Conservation (phyloP, 2,329 filamentous ascomycete species). For the Ascochyta fabae region DNA sequence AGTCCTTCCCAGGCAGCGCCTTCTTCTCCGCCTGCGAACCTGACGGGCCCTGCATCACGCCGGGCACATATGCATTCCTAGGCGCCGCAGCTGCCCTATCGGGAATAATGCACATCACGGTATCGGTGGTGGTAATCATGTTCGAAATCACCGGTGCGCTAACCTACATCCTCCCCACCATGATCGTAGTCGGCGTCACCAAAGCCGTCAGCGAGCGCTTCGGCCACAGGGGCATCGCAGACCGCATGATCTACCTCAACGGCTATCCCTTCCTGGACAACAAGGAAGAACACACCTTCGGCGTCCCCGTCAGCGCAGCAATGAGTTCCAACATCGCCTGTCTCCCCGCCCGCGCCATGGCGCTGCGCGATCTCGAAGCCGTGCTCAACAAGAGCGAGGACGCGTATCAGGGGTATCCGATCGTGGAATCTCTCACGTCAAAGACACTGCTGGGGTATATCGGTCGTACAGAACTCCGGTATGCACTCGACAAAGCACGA, state of each 20-base stretch:
- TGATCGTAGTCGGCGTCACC: constrained; percentile 98
- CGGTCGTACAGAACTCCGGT: constrained; percentile 87
- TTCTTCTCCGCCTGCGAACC: constrained; percentile 91
- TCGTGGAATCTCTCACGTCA: constrained; percentile 75
- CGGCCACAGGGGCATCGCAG: constrained; percentile 95
- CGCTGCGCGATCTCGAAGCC: constrained; percentile 76
- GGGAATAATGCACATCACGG: constrained; percentile 97
- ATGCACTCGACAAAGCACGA: constrained; percentile 82
- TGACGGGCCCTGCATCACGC: constrained; percentile 94
- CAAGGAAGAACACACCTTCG: constrained; percentile 97
- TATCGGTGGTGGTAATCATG: constrained; percentile 99
- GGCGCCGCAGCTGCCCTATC: constrained; percentile 90
- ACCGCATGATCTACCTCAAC: constrained; percentile 98
- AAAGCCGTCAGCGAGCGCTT: constrained; percentile 91
- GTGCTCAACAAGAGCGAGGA: constrained; percentile 70
- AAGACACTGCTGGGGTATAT: constrained; percentile 89
- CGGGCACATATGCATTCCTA: constrained; percentile 94
- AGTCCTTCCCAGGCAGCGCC: constrained; percentile 78
- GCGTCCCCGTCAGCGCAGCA: constrained; percentile 86
- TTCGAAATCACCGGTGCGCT: constrained; percentile 97
- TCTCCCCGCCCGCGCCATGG: constrained; percentile 76
- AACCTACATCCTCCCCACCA: constrained; percentile 95
- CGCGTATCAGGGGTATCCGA: constrained; percentile 89
- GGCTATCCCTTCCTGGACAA: constrained; percentile 96
- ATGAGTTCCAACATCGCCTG: constrained; percentile 82